Base-by-base conservation (phyloP, 1,284 basidiomycete genomes). In the Limonomyces culmigenus region DNA sequence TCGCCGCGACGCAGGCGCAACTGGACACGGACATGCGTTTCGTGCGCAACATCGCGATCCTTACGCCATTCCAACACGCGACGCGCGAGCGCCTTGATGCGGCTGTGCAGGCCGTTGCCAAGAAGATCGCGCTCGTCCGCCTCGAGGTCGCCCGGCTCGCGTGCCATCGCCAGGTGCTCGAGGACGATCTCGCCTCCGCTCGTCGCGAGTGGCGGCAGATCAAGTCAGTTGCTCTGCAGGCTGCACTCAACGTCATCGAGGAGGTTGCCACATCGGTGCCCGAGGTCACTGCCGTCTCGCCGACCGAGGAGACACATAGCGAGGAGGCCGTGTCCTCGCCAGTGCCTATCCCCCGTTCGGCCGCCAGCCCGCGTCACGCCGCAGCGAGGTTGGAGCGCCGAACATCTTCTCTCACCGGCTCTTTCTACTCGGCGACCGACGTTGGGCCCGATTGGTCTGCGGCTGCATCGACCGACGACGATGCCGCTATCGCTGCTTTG, bases 11-110 rank as follows among this genome's bases (percentile, higher is more conserved):
- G n/a, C 72, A 76, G 45, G 50, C 61, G 0, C 67, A 72, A 39
- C 69, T 95, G n/a, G 70, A 80, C 33, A 56, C 67, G 11, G 70
- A 81, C 44, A 58, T 91, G 48, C 72, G 80, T 18, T 57, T 80
- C 29, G 72, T 81, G 14, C 74, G 80, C 30, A 92, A 91, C 47
- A 64, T 95, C n/a, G 77, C 76, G 2, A 70, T 83, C 35, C 62
- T 95, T 33, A 81, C 86, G 5, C 88, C 92, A 2, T 92, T 96
- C 53, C 84, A 81, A 48, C 71, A 71, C 36, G 61, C 76, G 4
- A 91, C 88, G 2, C 72, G 87, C 32, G 83, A 86, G 42, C 67
- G 77, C 32, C 64, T 96, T 23, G 59, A 72, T 18, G 46, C 57
- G 19, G 63, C 74, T 3, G 60, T 89, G 13, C 72, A 77, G 42